Evolutionary conservation across 371 early-diverging fungal species (phyloP).

Genomic region (Paraphysoderma sedebokerense): DNA sequence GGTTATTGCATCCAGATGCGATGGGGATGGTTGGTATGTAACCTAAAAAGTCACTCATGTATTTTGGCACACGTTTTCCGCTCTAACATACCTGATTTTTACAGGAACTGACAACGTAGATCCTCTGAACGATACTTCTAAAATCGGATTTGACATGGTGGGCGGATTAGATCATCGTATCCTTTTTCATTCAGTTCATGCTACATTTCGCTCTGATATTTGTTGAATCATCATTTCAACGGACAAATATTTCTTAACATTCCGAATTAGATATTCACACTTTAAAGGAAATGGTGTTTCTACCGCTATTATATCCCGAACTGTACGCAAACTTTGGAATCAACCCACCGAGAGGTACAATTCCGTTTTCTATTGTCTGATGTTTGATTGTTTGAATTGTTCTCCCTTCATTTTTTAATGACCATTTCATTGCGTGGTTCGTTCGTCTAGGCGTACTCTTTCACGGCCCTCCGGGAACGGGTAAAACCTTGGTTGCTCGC

Average conservation of each 20-base stretch:
- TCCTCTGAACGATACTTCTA: no score
- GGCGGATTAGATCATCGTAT: conserved; percentile 38
- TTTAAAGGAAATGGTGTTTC: conserved; percentile 52
- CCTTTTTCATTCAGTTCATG: no score
- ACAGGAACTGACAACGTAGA: no score
- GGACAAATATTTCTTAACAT: background rate
- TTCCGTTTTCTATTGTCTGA: no score
- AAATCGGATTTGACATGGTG: conserved; percentile 32
- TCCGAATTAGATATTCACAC: conserved; percentile 20
- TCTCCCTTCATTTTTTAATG: no score
- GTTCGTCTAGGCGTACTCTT: conserved; percentile 45
- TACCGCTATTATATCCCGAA: conserved; percentile 70
- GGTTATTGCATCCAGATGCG: no score
- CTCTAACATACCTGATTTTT: no score
- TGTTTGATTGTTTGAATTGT: no score
- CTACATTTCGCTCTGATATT: background rate
- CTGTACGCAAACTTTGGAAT: conserved; percentile 40
- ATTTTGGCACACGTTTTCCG: no score
- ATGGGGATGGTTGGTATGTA: no score
- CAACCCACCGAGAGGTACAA: conserved; percentile 34
- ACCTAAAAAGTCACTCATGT: no score
- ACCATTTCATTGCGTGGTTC: no score
- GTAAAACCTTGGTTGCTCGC: conserved; percentile 48
- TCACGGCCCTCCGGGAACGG: conserved; percentile 49
- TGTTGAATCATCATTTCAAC: background rate